A percentile compares a stretch with the other conserved stretches of the same genome.
Conservation (phyloP, 176 grass and related monocot genomes). For the Metroxylon sagu region DNA sequence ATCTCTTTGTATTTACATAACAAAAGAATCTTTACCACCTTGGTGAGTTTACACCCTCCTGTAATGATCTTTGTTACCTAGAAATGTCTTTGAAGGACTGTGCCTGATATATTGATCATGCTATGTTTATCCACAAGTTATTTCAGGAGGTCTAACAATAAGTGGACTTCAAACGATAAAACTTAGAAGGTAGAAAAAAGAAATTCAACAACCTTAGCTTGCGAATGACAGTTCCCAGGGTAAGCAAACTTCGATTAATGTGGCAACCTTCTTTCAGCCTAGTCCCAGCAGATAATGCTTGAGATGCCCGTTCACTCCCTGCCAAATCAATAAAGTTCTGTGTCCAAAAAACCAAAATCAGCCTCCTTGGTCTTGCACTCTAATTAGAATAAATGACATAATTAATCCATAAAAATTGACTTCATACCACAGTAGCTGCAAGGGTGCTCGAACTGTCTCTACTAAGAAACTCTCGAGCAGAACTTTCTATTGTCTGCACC, state of each 20-base stretch:
- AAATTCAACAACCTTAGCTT: conserved; percentile 64
- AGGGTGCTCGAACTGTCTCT: conserved; percentile 59
- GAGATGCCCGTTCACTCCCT: conserved; percentile 88
- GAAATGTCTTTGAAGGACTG: too few species aligned
- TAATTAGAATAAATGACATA: too few species aligned
- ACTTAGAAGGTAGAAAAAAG: conserved; percentile 3
- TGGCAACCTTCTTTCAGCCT: conserved; percentile 92
- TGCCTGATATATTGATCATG: too few species aligned
- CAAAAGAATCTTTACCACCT: too few species aligned
- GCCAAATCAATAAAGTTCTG: conserved; percentile 97
- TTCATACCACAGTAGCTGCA: conserved; percentile 63
- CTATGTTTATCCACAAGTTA: background rate
- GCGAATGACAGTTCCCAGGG: conserved; percentile 88
- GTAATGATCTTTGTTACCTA: too few species aligned
- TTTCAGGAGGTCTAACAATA: background rate
- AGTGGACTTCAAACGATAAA: background rate
- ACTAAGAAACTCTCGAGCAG: conserved; percentile 36
- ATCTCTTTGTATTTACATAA: too few species aligned
- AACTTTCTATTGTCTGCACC: conserved; percentile 65
- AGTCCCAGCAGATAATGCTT: conserved; percentile 46
- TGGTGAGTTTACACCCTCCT: too few species aligned
- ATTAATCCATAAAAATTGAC: background rate
- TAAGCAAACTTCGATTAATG: conserved; percentile 86
- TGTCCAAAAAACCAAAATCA: background rate
- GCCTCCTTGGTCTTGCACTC: too few species aligned